Evolutionary conservation across 345 rosid species (phyloP), one percentile per base, ranked within the genome.

Genomic region (Citrus hindsii): DNA sequence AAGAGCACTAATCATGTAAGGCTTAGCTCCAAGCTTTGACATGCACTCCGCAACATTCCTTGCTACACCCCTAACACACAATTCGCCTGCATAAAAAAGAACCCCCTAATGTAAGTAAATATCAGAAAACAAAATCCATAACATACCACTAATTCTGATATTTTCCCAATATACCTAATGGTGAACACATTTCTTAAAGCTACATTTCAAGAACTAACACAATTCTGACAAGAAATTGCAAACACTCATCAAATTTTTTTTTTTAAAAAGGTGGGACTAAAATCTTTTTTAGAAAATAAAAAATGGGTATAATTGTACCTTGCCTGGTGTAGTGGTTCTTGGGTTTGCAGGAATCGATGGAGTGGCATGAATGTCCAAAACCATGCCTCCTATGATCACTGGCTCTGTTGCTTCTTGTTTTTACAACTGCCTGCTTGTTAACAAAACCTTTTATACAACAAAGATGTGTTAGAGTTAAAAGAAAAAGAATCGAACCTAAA

Each of bases 1-100:
- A 79, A 91, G 63, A 79, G 94, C 91, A 89, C 90, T 92, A 74
- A 95, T 90, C 90, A 95, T 84, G 77, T 81, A 93, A 77, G 99
- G 90, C 82, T 48, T 87, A 7, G 82, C 69, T 27, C 97, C 97
- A 81, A 95, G 95, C 84, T 92, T 95, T 12, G 82, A 86, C 91
- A 95, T 90, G 76, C 98, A 95, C 63, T 92, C 93, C 1, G 94
- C 98, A 70, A 92, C 82, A 83, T 95, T 93, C 88, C 99, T 91
- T 4, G 85, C 97, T 53, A 95, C 99, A 38, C 99, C 99, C 99
- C 99, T 7, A 77, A 87, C 21, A 79, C 83, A 79, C 87, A 93
- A 69, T 87, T 71, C 19, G 92, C 89, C 94, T 92, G 80, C 75
- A 81, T 48, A 55, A 30, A 3, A 9, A 14, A 63, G 9, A 14